phyloP scores from a whole-genome alignment of 2,329 filamentous ascomycete species.

The Lanzia echinophila region DNA sequence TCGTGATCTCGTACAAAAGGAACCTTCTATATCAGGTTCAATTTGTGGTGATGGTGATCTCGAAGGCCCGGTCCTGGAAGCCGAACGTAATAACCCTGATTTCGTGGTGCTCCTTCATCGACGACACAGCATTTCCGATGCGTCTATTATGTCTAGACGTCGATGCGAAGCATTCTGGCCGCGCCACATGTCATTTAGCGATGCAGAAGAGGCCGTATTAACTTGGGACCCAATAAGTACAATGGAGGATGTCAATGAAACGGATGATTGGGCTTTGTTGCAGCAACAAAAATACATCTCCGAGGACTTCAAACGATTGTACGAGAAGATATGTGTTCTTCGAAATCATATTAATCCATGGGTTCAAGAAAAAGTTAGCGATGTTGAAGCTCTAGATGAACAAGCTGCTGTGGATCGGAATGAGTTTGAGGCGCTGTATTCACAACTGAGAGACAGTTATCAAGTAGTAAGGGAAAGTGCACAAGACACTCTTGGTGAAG shows the following conservation, averaged over 20 bases:
- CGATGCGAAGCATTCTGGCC: slow-evolving; percentile 59
- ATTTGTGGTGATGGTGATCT: slow-evolving; percentile 53
- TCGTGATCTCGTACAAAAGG: slow-evolving; percentile 37
- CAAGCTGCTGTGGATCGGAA: slow-evolving; percentile 57
- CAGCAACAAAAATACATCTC: slow-evolving; percentile 35
- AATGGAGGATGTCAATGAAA: slow-evolving; percentile 30
- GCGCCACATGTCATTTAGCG: slow-evolving; percentile 67
- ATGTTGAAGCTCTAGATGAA: slow-evolving; percentile 53
- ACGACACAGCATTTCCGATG: slow-evolving; percentile 49
- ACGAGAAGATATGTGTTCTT: slow-evolving; percentile 45
- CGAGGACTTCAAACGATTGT: slow-evolving; percentile 51
- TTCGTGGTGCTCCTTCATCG: slow-evolving; percentile 49
- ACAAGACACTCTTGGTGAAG: slow-evolving; percentile 61
- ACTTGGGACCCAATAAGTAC: slow-evolving; percentile 53
- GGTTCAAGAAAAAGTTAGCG: slow-evolving; percentile 51
- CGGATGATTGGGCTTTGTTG: slow-evolving; percentile 28
- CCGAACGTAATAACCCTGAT: slow-evolving; percentile 40
- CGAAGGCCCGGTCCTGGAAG: slow-evolving; percentile 44
- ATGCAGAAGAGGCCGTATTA: slow-evolving; percentile 68
- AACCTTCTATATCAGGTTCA: slow-evolving; percentile 52
- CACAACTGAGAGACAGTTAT: slow-evolving; percentile 63
- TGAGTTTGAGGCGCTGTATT: slow-evolving; percentile 60
- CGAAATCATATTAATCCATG: slow-evolving; percentile 50
- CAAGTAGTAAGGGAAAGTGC: slow-evolving; percentile 60
- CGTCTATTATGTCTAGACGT: slow-evolving; percentile 26